A percentile compares a stretch with the other conserved stretches of the same genome.
Evolutionary conservation across 2,329 filamentous ascomycete genomes (phyloP).

Genomic region (Ophiostoma ulmi): DNA sequence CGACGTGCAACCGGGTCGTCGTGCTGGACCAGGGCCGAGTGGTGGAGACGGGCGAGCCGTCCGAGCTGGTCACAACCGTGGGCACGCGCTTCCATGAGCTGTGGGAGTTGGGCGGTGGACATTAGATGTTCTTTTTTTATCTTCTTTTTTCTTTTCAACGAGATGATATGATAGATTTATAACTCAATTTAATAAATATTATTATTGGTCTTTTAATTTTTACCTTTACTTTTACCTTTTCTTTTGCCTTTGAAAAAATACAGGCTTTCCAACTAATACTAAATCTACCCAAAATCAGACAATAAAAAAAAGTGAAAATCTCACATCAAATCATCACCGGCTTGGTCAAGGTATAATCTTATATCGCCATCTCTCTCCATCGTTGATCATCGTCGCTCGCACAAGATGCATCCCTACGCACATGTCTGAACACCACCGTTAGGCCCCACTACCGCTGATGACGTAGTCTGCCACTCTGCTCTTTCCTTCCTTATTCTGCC

Average conservation of each 20-base stretch:
- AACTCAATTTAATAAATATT: no score
- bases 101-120: slow-evolving; percentile 24
- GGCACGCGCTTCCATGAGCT: slow-evolving; percentile 23
- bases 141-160: background rate
- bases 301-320: no score
- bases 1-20: slow-evolving; percentile 40
- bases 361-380: background rate
- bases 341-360: no score
- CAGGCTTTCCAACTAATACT: no score
- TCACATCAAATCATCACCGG: no score
- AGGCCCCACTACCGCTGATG: background rate
- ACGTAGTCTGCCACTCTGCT: slow-evolving; percentile 1
- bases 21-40: slow-evolving; percentile 47
- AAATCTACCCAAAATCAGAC: no score
- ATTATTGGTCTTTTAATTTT: no score
- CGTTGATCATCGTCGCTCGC: background rate
- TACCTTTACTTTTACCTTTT: no score
- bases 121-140: background rate
- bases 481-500: background rate
- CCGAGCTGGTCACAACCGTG: slow-evolving; percentile 23
- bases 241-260: no score
- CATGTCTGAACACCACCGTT: background rate
- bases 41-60: slow-evolving; percentile 37
- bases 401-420: background rate
- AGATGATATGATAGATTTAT: no score